Conservation (phyloP, 1,284 basidiomycete genomes). For the Albatrellus sp. region DNA sequence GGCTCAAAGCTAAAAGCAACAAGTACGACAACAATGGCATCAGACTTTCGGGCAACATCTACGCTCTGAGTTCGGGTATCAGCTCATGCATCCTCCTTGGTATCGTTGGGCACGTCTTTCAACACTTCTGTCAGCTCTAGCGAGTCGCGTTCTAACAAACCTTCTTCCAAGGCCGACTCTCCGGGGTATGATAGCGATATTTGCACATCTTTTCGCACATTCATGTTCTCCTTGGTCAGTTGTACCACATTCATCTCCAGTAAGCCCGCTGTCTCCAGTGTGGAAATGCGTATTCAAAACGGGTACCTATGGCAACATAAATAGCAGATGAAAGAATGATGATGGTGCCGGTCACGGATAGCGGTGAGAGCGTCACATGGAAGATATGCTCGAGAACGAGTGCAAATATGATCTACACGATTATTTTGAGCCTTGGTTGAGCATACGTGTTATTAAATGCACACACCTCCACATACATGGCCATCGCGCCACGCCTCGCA, state of each 20-base stretch:
- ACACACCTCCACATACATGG: constrained; percentile 45
- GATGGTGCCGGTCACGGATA: constrained; percentile 42
- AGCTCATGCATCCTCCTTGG: neutral
- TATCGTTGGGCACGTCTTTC: neutral
- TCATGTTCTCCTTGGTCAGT: constrained; percentile 15
- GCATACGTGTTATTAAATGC: neutral
- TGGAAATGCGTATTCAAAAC: neutral
- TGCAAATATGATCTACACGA: constrained; percentile 46
- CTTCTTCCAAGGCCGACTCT: constrained; percentile 21
- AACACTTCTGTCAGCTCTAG: neutral
- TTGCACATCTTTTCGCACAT: constrained; percentile 7
- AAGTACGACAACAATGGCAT: no score
- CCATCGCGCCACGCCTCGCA: constrained; percentile 48
- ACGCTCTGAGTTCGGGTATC: no score
- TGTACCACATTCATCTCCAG: neutral
- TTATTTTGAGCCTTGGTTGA: neutral
- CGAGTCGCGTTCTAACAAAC: constrained; percentile 13
- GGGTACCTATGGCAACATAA: constrained; percentile 40
- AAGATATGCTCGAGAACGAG: constrained; percentile 46
- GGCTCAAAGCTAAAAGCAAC: no score
- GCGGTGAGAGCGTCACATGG: constrained; percentile 33
- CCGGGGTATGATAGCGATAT: constrained; percentile 11
- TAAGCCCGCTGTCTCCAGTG: neutral
- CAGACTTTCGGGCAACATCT: neutral
- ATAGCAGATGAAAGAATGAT: constrained; percentile 49